A percentile compares a stretch with the other conserved stretches of the same genome.
These are phyloP conservation scores for Blastobotrys capitulatus DNA, from an alignment of 1,139 yeast species.

Conservation along the genomic window DNA sequence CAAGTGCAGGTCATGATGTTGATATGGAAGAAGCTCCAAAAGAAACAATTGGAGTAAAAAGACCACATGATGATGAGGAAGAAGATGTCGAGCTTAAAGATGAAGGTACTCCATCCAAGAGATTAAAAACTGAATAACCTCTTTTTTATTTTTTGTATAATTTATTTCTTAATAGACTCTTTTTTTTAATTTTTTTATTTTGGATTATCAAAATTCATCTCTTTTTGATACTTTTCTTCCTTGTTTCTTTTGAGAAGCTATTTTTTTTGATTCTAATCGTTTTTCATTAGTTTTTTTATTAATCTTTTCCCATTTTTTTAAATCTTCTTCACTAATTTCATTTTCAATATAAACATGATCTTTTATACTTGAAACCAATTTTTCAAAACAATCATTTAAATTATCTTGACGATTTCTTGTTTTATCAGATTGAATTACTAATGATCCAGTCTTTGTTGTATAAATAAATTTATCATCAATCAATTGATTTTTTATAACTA, in stretches of 20 bases:
- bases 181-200: background rate
- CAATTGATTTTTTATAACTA: constrained; percentile 41
- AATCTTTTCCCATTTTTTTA: constrained; percentile 52
- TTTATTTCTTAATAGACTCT: background rate
- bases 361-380: constrained; percentile 51
- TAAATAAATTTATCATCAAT: constrained; percentile 40
- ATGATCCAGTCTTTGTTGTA: constrained; percentile 49
- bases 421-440: constrained; percentile 59
- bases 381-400: constrained; percentile 52
- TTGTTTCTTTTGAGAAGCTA: constrained; percentile 51
- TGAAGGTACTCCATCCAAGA: background rate
- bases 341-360: constrained; percentile 43
- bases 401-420: constrained; percentile 57
- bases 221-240: constrained; percentile 31
- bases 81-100: no score
- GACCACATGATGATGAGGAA: background rate
- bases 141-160: background rate
- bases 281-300: constrained; percentile 43
- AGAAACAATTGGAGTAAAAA: background rate
- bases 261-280: constrained; percentile 49
- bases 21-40: background rate
- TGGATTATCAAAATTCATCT: background rate
- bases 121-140: background rate
- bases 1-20: no score
- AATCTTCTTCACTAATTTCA: constrained; percentile 46